Conservation (phyloP, 2,329 filamentous ascomycete species). For the Aspergillus sp. region DNA sequence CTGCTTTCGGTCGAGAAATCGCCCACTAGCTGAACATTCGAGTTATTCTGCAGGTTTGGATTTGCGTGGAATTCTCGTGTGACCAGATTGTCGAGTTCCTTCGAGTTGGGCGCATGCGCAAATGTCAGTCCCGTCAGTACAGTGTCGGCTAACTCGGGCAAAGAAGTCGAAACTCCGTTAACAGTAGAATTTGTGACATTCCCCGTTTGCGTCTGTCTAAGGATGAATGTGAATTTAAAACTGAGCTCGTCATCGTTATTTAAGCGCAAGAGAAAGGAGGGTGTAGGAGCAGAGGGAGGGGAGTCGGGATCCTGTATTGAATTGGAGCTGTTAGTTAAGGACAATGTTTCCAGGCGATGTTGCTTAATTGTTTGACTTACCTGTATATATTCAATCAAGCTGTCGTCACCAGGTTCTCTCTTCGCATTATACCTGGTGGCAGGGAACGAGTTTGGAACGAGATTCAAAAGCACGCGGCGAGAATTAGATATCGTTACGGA, state of each 20-base stretch:
- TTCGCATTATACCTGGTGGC: slow-evolving; percentile 73
- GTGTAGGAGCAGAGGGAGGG: slow-evolving; percentile 45
- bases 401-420: slow-evolving; percentile 70
- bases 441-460: slow-evolving; percentile 84
- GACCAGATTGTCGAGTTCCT: slow-evolving; percentile 89
- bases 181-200: slow-evolving; percentile 52
- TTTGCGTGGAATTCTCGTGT: slow-evolving; percentile 96
- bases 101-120: slow-evolving; percentile 79
- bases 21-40: slow-evolving; percentile 93
- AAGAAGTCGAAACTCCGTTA: slow-evolving; percentile 52
- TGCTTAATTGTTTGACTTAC: slow-evolving; percentile 48
- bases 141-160: slow-evolving; percentile 62
- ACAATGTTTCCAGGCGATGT: background rate
- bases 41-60: slow-evolving; percentile 94
- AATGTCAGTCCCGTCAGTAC: slow-evolving; percentile 87
- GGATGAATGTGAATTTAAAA: slow-evolving; percentile 89
- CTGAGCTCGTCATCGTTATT: slow-evolving; percentile 87
- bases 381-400: slow-evolving; percentile 87
- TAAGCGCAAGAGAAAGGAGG: slow-evolving; percentile 81
- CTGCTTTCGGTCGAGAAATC: slow-evolving; percentile 84
- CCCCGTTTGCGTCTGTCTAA: slow-evolving; percentile 57
- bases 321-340: slow-evolving; percentile 21
- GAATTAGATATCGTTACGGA: slow-evolving; percentile 79
- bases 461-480: slow-evolving; percentile 72
- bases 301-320: slow-evolving; percentile 71